Evolutionary conservation across 495 filamentous ascomycete species (phyloP).

Genomic region (Penicillium riverlandense): DNA sequence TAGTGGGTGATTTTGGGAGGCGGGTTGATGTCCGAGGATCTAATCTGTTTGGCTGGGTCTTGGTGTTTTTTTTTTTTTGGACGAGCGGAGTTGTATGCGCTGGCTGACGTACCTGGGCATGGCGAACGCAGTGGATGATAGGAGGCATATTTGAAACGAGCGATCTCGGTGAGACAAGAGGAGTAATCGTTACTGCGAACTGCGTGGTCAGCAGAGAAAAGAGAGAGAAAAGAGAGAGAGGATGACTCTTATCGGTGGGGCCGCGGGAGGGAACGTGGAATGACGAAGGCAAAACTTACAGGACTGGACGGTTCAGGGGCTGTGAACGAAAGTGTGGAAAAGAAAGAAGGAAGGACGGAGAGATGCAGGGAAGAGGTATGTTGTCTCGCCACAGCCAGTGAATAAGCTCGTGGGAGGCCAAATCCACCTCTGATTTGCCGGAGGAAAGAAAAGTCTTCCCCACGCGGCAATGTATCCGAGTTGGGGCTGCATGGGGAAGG

Average conservation of each 20-base stretch:
- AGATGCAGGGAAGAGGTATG: not conserved
- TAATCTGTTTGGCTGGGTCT: no score
- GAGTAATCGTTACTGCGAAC: not conserved
- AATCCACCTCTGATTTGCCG: no score
- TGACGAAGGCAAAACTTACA: not conserved
- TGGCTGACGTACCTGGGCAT: slow-evolving; percentile 38
- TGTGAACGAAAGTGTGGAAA: not conserved
- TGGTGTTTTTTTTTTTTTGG: no score
- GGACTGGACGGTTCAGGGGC: no score
- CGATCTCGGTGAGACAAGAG: no score
- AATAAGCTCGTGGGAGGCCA: no score
- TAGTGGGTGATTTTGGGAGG: no score
- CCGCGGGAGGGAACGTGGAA: slow-evolving; percentile 3
- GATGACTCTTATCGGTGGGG: slow-evolving; percentile 1
- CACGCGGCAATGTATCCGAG: no score
- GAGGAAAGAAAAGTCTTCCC: no score
- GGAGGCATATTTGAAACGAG: slow-evolving; percentile 25
- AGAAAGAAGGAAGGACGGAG: not conserved
- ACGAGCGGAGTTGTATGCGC: not conserved
- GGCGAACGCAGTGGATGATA: slow-evolving; percentile 45
- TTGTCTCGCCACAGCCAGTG: no score
- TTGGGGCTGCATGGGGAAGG: slow-evolving; percentile 1
- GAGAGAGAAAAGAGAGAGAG: no score
- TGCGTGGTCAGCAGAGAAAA: not conserved
- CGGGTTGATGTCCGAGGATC: no score